Conservation (phyloP, 2,329 filamentous ascomycete species). For the Byssochlamys sp. region DNA sequence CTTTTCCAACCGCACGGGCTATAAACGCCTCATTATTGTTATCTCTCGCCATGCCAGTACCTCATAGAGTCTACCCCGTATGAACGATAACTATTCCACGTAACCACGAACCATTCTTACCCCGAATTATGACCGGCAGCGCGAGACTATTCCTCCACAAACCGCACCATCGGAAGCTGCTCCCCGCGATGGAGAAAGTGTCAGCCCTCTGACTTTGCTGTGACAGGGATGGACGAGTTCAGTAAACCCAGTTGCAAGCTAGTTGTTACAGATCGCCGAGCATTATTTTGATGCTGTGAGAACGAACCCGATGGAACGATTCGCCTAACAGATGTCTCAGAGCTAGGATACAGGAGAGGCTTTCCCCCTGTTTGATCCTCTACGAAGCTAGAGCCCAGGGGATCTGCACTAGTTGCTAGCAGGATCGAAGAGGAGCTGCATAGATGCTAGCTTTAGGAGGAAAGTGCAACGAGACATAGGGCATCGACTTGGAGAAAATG, state of each 20-base stretch:
- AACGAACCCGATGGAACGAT: not conserved
- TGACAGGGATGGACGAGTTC: not conserved
- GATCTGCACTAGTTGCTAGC: not conserved
- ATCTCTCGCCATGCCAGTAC: not conserved
- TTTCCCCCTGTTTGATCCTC: not conserved
- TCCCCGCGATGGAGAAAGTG: not conserved
- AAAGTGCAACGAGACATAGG: too few species aligned
- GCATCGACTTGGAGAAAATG: too few species aligned
- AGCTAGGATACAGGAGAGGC: not conserved
- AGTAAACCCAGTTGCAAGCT: not conserved
- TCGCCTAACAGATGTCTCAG: not conserved
- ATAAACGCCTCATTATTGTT: not conserved
- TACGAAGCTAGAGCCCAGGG: not conserved
- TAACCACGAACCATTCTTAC: not conserved
- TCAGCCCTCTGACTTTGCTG: not conserved
- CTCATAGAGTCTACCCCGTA: not conserved
- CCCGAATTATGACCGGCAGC: not conserved
- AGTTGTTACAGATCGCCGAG: not conserved
- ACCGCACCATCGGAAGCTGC: not conserved
- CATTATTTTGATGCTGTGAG: not conserved
- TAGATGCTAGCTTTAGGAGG: not conserved
- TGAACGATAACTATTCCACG: not conserved
- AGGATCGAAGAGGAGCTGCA: not conserved
- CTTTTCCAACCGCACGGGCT: not conserved
- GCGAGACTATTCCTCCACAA: not conserved